Evolutionary conservation across 2,329 filamentous ascomycete species (phyloP), one percentile per base, ranked within the genome.

Genomic region (Gnomoniopsis smithogilvyi): DNA sequence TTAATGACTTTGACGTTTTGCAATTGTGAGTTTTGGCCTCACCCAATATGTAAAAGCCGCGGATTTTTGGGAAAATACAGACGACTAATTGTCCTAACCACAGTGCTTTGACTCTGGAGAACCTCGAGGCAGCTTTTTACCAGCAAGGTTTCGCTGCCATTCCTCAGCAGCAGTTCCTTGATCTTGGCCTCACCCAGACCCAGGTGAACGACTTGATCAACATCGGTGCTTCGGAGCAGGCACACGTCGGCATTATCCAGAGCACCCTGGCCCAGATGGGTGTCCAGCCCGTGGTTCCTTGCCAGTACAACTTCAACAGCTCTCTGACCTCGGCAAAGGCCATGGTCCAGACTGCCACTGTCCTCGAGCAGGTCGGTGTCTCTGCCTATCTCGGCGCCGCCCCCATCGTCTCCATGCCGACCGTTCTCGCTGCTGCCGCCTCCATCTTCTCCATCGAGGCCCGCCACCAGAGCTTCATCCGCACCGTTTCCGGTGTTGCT

Each of bases 321-420:
- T 33, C 59, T 2, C 85, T 90, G 71, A 86, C 84, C 53, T 82
- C 86, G 66, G 86, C 87, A 51, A 76, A 78, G 22, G 75, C 76
- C 68, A 91, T 92, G 85, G 81, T 92, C 41, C 82, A 80, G 52
- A 89, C 86, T 2, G 89, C 88, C 15, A 80, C 82, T 64, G 77
- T 91, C 22, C 83, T 92, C 60, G 89, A 92, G 73, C 88, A 84
- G 67, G 81, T 91, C 60, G 88, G 88, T 72, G 81, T 91, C 34
- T 88, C 86, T n/a, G 88, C 88, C 63, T 88, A 87, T 73, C 83
- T 91, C 15, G 89, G 88, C 60, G 89, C 87, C 26, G 88, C 87
- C 15, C 84, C 87, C 4, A 78, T 91, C 34, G 73, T 92, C 63
- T 78, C 81, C 49, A 78, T 80, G 57, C 75, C 79, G 52, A 78